A percentile compares a stretch with the other conserved stretches of the same genome.
phyloP scores from a whole-genome alignment of 1,284 basidiomycete species.

The Leccinum cinnamomeum region DNA sequence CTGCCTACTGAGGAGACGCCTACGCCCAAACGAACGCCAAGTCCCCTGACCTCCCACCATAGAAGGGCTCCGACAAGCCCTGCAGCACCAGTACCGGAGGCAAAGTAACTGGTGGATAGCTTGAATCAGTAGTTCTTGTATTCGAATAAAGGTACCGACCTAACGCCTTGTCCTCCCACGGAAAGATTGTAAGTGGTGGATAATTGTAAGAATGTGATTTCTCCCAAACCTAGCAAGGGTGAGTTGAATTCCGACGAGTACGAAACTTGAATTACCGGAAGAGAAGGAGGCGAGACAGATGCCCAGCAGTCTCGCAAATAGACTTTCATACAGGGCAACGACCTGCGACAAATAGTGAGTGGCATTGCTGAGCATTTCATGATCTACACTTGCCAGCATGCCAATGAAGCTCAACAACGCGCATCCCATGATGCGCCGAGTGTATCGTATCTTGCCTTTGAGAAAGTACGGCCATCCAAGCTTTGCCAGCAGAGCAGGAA shows the following conservation, averaged over 20 bases:
- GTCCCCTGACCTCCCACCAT: constrained; percentile 90
- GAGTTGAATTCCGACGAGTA: constrained; percentile 3
- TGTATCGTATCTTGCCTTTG: constrained; percentile 80
- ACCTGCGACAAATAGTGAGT: constrained; percentile 48
- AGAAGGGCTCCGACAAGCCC: constrained; percentile 90
- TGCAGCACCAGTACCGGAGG: constrained; percentile 92
- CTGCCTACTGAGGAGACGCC: constrained; percentile 71
- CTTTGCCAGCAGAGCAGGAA: constrained; percentile 81
- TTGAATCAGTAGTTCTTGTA: background rate
- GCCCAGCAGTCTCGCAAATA: constrained; percentile 78
- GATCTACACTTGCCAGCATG: constrained; percentile 66
- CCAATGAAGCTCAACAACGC: constrained; percentile 72
- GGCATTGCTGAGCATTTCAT: background rate
- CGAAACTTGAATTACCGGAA: constrained; percentile 52
- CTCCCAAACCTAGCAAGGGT: constrained; percentile 69
- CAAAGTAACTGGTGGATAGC: constrained; percentile 63
- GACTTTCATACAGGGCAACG: constrained; percentile 72
- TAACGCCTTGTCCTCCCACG: constrained; percentile 68
- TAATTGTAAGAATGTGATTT: constrained; percentile 92
- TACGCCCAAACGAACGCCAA: constrained; percentile 85
- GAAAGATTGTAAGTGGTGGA: constrained; percentile 81
- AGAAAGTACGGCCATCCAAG: constrained; percentile 92
- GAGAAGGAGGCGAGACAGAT: constrained; percentile 91
- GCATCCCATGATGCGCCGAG: constrained; percentile 73
- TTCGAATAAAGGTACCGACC: constrained; percentile 43